Evolutionary conservation across 2,329 filamentous ascomycete genomes (phyloP), one percentile per base, ranked within the genome.

Genomic region (Myrmaecium sp.): DNA sequence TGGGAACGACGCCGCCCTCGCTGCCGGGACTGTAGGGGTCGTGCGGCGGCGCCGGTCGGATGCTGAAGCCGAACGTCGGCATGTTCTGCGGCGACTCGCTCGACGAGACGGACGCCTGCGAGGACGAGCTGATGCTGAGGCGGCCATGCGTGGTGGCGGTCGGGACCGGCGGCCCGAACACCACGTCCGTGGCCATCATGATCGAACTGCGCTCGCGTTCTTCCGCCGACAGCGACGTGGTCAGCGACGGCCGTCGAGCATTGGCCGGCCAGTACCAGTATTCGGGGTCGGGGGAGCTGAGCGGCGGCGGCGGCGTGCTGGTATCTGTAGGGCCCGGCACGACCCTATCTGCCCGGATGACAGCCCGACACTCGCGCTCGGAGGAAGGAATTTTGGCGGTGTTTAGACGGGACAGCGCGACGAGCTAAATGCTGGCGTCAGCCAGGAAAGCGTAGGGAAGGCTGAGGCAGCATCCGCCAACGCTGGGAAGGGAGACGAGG

Each of bases 1-100:
- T 69, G 13, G 63, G 62, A 7, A 54, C 46, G 19, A 64, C 44
- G 15, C n/a, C n/a, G n/a, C n/a, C n/a, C n/a, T 56, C 48, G 30
- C 50, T 40, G 16, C 41, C 43, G 17, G 33, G 33, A 26, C 36
- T 32, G 20, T 32, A 21, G 19, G 42, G 38, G 26, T 36, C 37
- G 11, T 42, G 41, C 33, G 29, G n/a, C 38, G 39, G n/a, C 38
- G 32, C 19, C 17, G 21, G 26, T 46, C 43, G 21, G 37, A 41
- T 14, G 31, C 36, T 30, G 45, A 42, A 17, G 40, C 42, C 30
- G 37, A 51, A 52, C 11, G 41, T 48, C 17, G 49, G 42, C 7
- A 46, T 47, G 28, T 43, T 43, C 19, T 44, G 40, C 6, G 51
- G 47, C 13, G 51, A 54, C 25, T 53, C 51, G 41, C 48, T 52